Base-by-base conservation (phyloP, 768 basidiomycete genomes). In the Trichaptum fuscoviolaceum region DNA sequence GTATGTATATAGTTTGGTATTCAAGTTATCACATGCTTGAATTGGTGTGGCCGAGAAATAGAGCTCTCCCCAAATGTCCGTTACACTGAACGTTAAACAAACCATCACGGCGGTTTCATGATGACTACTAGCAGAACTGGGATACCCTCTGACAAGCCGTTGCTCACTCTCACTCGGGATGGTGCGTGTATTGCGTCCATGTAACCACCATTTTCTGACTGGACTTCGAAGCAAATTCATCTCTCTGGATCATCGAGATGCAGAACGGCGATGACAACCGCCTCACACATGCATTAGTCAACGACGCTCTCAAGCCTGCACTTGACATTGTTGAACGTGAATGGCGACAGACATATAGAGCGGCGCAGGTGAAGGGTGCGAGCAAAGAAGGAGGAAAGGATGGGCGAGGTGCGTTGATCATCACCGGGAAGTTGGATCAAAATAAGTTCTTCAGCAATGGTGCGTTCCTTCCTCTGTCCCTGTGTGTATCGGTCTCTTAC, bases 361-460 rank as follows among this genome's bases (percentile, higher is more conserved):
- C 75, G 10, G 80, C 82, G 1, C 73, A 78, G 63, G 82, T 82
- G 67, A 80, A 84, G 70, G 59, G 59, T 7, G 59, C 4, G 12
- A 34, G 30, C 25, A 80, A 81, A 69, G 76, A 77, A n/a, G 81
- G 79, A 7, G 89, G 86, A 34, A 81, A 81, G 63, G 42, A 52
- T 12, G 42, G 42, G 42, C 42, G 42, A 12, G 92, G 91, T 42
- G 87, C 90, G 3, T 76, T 95, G 34, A 87, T 94, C 67, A 88
- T 95, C 64, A 87, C 91, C 7, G 92, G 93, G 3, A 85, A 84
- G 67, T 82, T 80, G 68, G 81, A 83, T 67, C 92, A 95, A 74
- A 86, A 93, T 75, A 95, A 93, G 76, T 95, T 93, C 81, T 95
- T 95, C 76, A 92, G 90, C 77, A 94, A 93, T 70, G 92, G 92